Evolutionary conservation across 148 eudicot genomes (phyloP).

Genomic region (Rhododendron ferrugineum): DNA sequence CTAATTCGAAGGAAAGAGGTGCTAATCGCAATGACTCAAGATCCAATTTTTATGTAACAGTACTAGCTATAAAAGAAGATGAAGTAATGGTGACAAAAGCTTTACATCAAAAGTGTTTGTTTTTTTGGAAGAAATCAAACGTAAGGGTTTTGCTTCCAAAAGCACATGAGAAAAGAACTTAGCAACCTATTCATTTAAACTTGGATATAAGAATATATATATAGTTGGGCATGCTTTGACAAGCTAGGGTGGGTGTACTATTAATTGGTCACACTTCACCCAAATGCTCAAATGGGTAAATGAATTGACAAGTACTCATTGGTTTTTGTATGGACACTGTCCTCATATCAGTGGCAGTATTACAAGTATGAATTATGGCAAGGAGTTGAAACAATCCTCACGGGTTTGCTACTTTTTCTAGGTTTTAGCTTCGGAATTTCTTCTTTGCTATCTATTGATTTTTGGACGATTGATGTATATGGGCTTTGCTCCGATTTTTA

Average conservation of each 20-base stretch:
- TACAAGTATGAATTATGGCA: neutral
- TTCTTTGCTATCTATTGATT: neutral
- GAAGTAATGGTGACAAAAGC: slow-evolving; percentile 1
- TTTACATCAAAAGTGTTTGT: neutral
- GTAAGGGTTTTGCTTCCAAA: neutral
- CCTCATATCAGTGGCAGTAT: neutral
- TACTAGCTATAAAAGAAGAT: neutral
- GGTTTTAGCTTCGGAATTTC: neutral
- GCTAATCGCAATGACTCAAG: too few relatives aligned
- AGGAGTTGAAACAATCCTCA: neutral
- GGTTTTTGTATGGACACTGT: neutral
- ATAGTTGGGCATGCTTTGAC: neutral
- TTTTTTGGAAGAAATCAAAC: neutral
- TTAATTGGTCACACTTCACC: neutral
- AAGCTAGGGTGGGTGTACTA: neutral
- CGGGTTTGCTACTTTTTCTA: neutral
- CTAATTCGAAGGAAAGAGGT: neutral
- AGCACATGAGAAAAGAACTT: neutral
- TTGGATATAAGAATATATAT: neutral
- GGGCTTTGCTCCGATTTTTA: neutral
- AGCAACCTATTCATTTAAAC: neutral
- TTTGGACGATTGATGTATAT: neutral
- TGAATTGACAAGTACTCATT: neutral
- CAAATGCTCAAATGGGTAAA: neutral
- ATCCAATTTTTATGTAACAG: too few relatives aligned